Percentiles rank a stretch among this genome's conserved stretches.
These are phyloP conservation scores for Ogataea trehaloabstinens DNA, from an alignment of 805 yeast genomes.

Conservation along the genomic window DNA sequence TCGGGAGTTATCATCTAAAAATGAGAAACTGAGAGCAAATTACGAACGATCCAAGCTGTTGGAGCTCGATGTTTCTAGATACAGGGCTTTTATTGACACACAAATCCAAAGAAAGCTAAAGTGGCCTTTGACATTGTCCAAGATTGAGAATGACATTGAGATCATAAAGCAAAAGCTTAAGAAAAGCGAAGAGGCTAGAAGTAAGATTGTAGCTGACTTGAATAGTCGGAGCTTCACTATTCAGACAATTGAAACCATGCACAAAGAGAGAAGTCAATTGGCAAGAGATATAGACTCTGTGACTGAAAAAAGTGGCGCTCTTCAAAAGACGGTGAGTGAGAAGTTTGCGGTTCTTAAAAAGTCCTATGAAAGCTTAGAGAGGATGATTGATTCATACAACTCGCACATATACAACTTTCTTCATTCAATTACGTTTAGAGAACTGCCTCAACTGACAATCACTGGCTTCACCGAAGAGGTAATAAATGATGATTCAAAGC, in stretches of 20 bases:
- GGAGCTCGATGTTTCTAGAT: conserved; percentile 67
- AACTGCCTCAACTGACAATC: conserved; percentile 21
- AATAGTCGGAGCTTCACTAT: conserved; percentile 57
- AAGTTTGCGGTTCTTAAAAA: conserved; percentile 50
- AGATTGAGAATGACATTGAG: conserved; percentile 54
- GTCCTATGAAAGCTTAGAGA: conserved; percentile 50
- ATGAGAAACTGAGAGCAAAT: conserved; percentile 47
- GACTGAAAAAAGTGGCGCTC: conserved; percentile 40
- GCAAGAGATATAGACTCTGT: conserved; percentile 50
- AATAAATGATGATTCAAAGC: conserved; percentile 38
- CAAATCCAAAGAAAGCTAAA: conserved; percentile 62
- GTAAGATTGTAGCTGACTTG: conserved; percentile 45
- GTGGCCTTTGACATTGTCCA: conserved; percentile 61
- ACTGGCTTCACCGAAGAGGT: conserved; percentile 25
- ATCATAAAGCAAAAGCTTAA: conserved; percentile 39
- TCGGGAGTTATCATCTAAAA: conserved; percentile 41
- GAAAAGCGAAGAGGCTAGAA: conserved; percentile 35
- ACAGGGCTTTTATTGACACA: conserved; percentile 65
- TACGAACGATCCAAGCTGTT: conserved; percentile 60
- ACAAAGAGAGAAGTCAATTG: conserved; percentile 57
- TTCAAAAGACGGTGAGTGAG: conserved; percentile 43
- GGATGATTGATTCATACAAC: conserved; percentile 56
- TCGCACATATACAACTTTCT: conserved; percentile 49
- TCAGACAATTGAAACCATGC: conserved; percentile 60
- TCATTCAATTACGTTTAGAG: conserved; percentile 22